Base-by-base conservation (phyloP, 1,139 yeast genomes). In the Suhomyces anneliseae region DNA sequence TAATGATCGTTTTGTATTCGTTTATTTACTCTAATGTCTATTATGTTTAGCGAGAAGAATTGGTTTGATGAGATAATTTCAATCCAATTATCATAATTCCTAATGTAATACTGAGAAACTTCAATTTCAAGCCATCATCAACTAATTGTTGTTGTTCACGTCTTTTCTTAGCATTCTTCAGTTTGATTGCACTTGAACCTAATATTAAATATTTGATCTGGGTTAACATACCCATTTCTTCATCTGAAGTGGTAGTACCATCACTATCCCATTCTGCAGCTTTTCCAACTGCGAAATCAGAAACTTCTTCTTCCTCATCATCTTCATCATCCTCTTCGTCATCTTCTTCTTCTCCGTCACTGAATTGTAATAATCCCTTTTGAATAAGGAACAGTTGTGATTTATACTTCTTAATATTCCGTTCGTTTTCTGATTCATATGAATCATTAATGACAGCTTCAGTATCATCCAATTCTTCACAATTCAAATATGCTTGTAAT, bases 41-140 rank as follows among this genome's bases (percentile, higher is more conserved):
- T 36, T 26, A 27, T 8, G 34, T 38, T 34, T 46, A 46, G 19
- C 38, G 39, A n/a, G 41, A 42, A 26, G 39, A 9, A 27, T 51
- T 49, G 43, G 45, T 56, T 38, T 59, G 63, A 26, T 59, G 58
- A 29, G 78, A 70, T 50, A 74, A 67, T 51, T 71, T 65, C 43
- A 74, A 60, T 2, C 78, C 79, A 43, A 75, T 61, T 36, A 75
- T 70, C 51, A 72, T 62, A 7, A 75, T 74, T 29, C 79, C 79
- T 41, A 75, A 59, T 7, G 78, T 76, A 41, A 75, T 69, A 36
- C 77, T 69, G 42, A 75, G 61, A 50, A 75, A 75, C 57, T 74
- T 76, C 54, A 72, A 69, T 58, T 70, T 73, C 51, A 75, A 62
- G 27, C 66, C 62, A 54, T 75, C 79, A 49, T 74, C 79, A 32